A percentile compares a stretch with the other conserved stretches of the same genome.
Conservation (phyloP, 164 flowering plant species). For the Liquidambar formosana region DNA sequence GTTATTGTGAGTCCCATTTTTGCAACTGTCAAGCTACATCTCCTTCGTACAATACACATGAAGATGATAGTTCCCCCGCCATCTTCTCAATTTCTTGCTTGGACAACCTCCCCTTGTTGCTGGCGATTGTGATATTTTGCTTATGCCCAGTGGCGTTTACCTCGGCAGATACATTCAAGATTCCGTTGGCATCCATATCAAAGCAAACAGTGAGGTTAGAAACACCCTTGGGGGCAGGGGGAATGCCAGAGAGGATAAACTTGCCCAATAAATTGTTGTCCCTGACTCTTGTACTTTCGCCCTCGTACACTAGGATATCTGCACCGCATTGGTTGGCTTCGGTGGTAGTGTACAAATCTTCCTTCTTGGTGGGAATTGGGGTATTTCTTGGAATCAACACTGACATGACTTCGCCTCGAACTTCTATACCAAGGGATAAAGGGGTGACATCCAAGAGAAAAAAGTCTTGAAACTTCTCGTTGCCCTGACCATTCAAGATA, state of each 20-base stretch:
- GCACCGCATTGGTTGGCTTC: constrained; percentile 39
- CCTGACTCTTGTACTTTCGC: constrained; percentile 40
- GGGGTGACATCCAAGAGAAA: constrained; percentile 42
- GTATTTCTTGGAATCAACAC: constrained; percentile 46
- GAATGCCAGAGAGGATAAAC: constrained; percentile 37
- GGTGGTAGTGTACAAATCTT: constrained; percentile 25
- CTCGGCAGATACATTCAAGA: constrained; percentile 46
- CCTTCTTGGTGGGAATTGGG: constrained; percentile 45
- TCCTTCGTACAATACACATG: too few relatives aligned
- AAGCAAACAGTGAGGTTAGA: constrained; percentile 40
- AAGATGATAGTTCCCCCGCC: constrained; percentile 45
- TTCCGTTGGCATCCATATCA: constrained; percentile 47
- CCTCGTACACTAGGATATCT: constrained; percentile 40
- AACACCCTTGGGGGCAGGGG: too few relatives aligned
- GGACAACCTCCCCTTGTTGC: constrained; percentile 40
- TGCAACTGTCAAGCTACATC: too few relatives aligned
- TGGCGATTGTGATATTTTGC: constrained; percentile 49
- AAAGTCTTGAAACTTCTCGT: constrained; percentile 40
- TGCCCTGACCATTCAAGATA: constrained; percentile 37
- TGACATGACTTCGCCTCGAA: constrained; percentile 38
- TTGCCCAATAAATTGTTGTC: constrained; percentile 45
- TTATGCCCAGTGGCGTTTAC: constrained; percentile 44
- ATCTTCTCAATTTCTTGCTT: constrained; percentile 50
- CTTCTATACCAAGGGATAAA: constrained; percentile 36
- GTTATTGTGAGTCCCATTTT: too few relatives aligned